phyloP scores from a whole-genome alignment of 495 filamentous ascomycete species.

The Penicillium bovifimosum region DNA sequence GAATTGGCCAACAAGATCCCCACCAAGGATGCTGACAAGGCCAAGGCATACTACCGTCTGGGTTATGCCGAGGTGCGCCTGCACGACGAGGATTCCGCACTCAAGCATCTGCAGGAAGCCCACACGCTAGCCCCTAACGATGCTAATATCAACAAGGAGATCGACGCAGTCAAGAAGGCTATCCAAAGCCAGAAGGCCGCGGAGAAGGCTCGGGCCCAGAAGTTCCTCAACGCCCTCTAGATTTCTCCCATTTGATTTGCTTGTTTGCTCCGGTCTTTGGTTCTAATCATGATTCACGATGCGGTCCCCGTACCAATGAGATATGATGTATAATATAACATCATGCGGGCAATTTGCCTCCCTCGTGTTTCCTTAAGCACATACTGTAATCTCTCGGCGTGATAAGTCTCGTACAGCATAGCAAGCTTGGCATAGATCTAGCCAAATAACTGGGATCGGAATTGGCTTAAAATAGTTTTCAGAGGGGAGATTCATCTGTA shows the following conservation, averaged over 20 bases:
- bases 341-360: slow-evolving; percentile 8
- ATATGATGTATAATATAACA: slow-evolving; percentile 23
- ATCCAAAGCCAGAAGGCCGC: slow-evolving; percentile 80
- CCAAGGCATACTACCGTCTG: slow-evolving; percentile 82
- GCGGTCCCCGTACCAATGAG: slow-evolving; percentile 12
- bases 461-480: too few relatives aligned
- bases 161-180: slow-evolving; percentile 67
- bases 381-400: slow-evolving; percentile 1
- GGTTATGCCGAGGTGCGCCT: slow-evolving; percentile 65
- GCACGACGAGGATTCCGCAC: slow-evolving; percentile 81
- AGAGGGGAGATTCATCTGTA: too few relatives aligned
- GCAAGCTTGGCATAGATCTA: neutral
- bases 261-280: slow-evolving; percentile 2
- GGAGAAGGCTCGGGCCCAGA: slow-evolving; percentile 83
- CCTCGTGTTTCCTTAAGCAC: neutral
- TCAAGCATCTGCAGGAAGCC: slow-evolving; percentile 73
- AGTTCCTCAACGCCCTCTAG: slow-evolving; percentile 62
- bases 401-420: slow-evolving; percentile 8
- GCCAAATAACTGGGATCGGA: too few relatives aligned
- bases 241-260: neutral
- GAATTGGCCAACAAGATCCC: slow-evolving; percentile 50
- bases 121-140: slow-evolving; percentile 70
- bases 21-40: slow-evolving; percentile 69
- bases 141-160: slow-evolving; percentile 67
- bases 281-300: slow-evolving; percentile 32